Evolutionary conservation across 148 eudicot genomes (phyloP).

Genomic region (Rhododendron ferrugineum): DNA sequence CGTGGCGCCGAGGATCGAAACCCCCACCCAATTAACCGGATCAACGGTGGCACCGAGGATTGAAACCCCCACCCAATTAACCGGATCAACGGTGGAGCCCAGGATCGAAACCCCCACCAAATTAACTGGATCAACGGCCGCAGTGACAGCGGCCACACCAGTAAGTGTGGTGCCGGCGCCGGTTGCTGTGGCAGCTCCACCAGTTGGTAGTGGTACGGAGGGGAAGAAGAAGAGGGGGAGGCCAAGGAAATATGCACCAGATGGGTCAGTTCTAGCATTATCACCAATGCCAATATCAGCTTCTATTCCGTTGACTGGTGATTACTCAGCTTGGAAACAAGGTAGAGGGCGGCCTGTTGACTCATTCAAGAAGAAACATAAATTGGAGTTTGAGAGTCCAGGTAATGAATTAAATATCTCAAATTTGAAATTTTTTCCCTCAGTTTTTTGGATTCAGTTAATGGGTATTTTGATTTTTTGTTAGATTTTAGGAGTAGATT

Average conservation of each 20-base stretch:
- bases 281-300: conserved; percentile 96
- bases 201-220: conserved; percentile 24
- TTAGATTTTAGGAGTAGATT: not conserved
- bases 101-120: conserved; percentile 38
- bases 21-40: conserved; percentile 33
- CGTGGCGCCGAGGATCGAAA: conserved; percentile 40
- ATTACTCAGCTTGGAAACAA: conserved; percentile 71
- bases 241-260: conserved; percentile 81
- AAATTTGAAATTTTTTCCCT: not conserved
- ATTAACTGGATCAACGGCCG: conserved; percentile 31
- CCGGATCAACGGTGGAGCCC: conserved; percentile 29
- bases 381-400: conserved; percentile 44
- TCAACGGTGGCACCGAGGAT: conserved; percentile 37
- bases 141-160: conserved; percentile 32
- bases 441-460: not conserved
- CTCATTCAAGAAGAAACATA: conserved; percentile 58
- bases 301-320: conserved; percentile 81
- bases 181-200: conserved; percentile 26
- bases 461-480: not conserved
- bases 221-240: conserved; percentile 75
- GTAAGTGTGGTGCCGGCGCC: conserved; percentile 19
- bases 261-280: conserved; percentile 53
- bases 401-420: conserved; percentile 32
- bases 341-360: conserved; percentile 43
- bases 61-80: conserved; percentile 36